Conservation (phyloP, 2,329 filamentous ascomycete species). For the Colletotrichum sp. region DNA sequence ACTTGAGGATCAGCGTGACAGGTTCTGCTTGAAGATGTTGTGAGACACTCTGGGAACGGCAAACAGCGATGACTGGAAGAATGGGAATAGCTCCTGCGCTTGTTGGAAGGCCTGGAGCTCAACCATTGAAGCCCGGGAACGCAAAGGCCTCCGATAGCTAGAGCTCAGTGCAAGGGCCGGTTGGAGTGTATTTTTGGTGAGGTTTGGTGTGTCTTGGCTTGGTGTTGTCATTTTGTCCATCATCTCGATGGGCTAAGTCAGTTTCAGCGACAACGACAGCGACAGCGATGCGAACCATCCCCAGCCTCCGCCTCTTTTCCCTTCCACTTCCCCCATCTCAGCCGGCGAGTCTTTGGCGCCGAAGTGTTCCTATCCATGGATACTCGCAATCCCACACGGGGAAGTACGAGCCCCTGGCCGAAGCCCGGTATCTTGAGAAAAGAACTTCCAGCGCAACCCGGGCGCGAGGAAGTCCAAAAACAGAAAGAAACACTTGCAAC, state of each 20-base stretch:
- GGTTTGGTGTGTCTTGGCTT: not conserved
- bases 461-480: not conserved
- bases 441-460: not conserved
- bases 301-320: not conserved
- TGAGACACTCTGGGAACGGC: not conserved
- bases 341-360: not conserved
- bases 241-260: not conserved
- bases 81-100: not conserved
- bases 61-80: not conserved
- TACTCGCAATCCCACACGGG: not conserved
- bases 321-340: not conserved
- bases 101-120: not conserved
- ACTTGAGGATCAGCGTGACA: not conserved
- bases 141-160: not conserved
- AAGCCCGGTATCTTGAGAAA: not conserved
- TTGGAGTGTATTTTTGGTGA: constrained; percentile 7
- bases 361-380: not conserved
- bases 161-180: not conserved
- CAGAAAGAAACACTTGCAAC: not conserved
- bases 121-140: not conserved
- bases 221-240: not conserved
- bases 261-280: not conserved
- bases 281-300: no score
- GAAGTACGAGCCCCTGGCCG: not conserved
- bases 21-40: not conserved